Conservation (phyloP, 306 rosid genomes). For the Astragalus glycyphyllos region DNA sequence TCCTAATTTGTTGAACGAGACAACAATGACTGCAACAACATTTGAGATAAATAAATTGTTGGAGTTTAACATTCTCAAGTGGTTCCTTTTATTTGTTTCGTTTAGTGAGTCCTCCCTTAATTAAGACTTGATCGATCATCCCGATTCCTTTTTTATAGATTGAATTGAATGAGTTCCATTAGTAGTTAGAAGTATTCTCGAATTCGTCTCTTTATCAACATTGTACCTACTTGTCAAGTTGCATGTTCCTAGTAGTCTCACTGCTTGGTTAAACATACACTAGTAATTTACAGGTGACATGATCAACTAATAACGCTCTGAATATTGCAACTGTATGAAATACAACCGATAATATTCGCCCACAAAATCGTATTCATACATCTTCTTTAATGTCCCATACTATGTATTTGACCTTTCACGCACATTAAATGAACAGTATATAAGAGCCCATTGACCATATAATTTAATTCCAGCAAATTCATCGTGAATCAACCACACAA, state of each 20-base stretch:
- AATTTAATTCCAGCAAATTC: slow-evolving; percentile 21
- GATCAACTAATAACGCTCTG: slow-evolving; percentile 7
- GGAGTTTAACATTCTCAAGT: neutral
- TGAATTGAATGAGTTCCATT: slow-evolving; percentile 21
- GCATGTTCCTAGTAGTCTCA: too few species aligned
- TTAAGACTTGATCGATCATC: neutral
- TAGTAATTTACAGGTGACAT: slow-evolving; percentile 20
- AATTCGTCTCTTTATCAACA: too few species aligned
- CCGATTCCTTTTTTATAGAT: slow-evolving; percentile 6
- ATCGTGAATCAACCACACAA: slow-evolving; percentile 40
- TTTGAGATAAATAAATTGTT: neutral
- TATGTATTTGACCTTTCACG: slow-evolving; percentile 35
- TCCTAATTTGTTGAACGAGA: slow-evolving; percentile 10
- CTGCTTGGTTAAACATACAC: too few species aligned
- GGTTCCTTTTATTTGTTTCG: neutral
- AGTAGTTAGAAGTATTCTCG: neutral
- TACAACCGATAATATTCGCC: slow-evolving; percentile 8
- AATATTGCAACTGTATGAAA: slow-evolving; percentile 29
- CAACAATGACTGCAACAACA: neutral
- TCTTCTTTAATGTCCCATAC: neutral
- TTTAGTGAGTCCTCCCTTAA: slow-evolving; percentile 10
- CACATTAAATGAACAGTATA: slow-evolving; percentile 10
- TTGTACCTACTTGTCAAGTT: slow-evolving; percentile 9
- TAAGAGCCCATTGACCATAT: neutral
- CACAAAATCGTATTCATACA: slow-evolving; percentile 27